Evolutionary conservation across 139 green algal genomes (phyloP).

Genomic region (Coccomyxa sp.): DNA sequence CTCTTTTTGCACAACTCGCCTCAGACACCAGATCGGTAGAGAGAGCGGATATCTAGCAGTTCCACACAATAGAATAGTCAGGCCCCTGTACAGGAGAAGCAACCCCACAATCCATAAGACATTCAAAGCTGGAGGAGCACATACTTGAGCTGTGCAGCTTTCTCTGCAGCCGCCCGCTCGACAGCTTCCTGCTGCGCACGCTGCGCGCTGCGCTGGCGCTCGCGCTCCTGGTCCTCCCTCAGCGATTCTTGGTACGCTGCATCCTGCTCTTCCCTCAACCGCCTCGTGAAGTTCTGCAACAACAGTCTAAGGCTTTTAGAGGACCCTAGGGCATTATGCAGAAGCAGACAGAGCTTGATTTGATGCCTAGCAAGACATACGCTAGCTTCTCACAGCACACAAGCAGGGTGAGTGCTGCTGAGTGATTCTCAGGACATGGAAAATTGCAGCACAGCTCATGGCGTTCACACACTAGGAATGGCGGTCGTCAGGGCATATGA

Average conservation of each 20-base stretch:
- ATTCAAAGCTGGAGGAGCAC: background rate
- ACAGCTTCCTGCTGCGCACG: conserved; percentile 9
- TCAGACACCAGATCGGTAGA: background rate
- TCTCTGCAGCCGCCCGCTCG: conserved; percentile 10
- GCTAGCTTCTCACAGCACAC: too few species aligned
- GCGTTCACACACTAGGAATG: too few species aligned
- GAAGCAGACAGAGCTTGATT: too few species aligned
- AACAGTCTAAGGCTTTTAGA: too few species aligned
- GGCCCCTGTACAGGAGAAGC: background rate
- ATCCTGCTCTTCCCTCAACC: conserved; percentile 73
- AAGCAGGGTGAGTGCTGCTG: too few species aligned
- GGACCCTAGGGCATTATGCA: too few species aligned
- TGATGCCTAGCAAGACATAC: too few species aligned
- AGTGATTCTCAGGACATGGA: too few species aligned
- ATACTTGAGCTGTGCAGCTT: background rate
- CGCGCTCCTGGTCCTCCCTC: conserved; percentile 49
- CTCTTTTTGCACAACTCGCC: too few species aligned
- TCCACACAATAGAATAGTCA: background rate
- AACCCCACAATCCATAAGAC: background rate
- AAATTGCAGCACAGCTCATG: too few species aligned
- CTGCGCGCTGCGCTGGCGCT: conserved; percentile 23
- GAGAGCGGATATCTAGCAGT: background rate
- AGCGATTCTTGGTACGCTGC: conserved; percentile 68
- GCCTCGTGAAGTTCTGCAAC: conserved; percentile 54
- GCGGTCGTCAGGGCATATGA: too few species aligned